Percentiles rank a stretch among this genome's conserved stretches.
Evolutionary conservation across 1,284 basidiomycete species (phyloP).

Genomic region (Puccinia triticina): DNA sequence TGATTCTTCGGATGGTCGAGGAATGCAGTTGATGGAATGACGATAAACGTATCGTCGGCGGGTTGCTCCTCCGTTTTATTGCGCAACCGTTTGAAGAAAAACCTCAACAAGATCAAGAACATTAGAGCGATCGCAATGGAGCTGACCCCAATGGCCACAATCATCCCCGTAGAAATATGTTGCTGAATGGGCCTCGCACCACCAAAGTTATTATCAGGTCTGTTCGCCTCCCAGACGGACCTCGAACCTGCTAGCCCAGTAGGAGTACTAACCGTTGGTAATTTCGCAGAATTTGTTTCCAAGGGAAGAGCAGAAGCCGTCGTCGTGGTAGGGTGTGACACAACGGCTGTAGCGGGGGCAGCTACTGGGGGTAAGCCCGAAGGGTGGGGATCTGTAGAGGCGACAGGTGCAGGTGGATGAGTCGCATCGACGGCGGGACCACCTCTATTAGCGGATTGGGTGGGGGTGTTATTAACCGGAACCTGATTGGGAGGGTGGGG

Average conservation of each 20-base stretch:
- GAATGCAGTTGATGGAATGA: conserved; percentile 2
- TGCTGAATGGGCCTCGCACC: background rate
- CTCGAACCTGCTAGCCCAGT: background rate
- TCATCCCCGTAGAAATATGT: conserved; percentile 5
- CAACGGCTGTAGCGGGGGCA: background rate
- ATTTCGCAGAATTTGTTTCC: background rate
- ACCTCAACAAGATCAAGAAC: background rate
- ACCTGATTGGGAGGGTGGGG: background rate
- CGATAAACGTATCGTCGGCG: background rate
- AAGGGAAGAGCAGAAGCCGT: background rate
- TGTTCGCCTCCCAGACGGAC: background rate
- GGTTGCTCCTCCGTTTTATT: background rate
- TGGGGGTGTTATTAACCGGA: background rate
- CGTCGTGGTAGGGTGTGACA: background rate
- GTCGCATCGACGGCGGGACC: background rate
- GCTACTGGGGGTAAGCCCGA: background rate
- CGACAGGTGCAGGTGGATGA: background rate
- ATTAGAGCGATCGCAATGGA: background rate
- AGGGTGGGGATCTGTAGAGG: background rate
- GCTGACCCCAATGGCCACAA: background rate
- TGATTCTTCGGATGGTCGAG: conserved; percentile 22
- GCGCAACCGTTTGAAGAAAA: background rate
- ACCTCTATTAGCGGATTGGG: background rate
- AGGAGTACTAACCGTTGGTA: background rate
- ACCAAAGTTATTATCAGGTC: no score